These are phyloP conservation scores for Oxytropis ochrocephala DNA, from an alignment of 306 rosid genomes.

Conservation along the genomic window DNA sequence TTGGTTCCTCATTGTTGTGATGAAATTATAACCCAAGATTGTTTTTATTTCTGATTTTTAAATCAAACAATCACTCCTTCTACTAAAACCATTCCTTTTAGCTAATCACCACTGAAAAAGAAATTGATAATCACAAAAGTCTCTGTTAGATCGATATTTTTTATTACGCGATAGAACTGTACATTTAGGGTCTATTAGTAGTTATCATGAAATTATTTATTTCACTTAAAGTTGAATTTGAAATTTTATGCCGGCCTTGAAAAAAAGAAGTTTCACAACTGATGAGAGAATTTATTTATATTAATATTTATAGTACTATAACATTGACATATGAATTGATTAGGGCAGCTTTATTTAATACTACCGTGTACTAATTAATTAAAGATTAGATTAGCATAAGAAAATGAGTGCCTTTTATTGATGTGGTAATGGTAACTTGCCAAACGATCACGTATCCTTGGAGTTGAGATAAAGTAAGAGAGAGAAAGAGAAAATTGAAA, in stretches of 20 bases:
- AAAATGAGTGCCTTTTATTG: background rate
- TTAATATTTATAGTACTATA: background rate
- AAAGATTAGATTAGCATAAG: slow-evolving; percentile 15
- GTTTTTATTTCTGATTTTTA: no score
- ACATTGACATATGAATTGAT: slow-evolving; percentile 8
- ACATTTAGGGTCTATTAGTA: no score
- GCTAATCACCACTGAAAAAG: no score
- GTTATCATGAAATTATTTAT: background rate
- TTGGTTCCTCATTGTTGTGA: no score
- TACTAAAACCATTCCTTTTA: no score
- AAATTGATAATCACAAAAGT: no score
- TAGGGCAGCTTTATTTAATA: slow-evolving; percentile 9
- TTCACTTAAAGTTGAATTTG: background rate
- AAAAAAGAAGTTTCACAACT: background rate
- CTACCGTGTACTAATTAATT: background rate
- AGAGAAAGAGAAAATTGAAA: slow-evolving; percentile 41
- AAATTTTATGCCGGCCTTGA: background rate
- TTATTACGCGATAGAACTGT: no score
- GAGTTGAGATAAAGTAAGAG: slow-evolving; percentile 34
- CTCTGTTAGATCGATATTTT: no score
- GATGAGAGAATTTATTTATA: background rate
- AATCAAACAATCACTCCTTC: no score
- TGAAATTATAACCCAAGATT: no score
- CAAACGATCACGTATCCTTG: slow-evolving; percentile 33
- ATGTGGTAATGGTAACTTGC: slow-evolving; percentile 38